These are phyloP conservation scores for Zygoascus tannicola DNA, from an alignment of 805 yeast species.

Conservation along the genomic window DNA sequence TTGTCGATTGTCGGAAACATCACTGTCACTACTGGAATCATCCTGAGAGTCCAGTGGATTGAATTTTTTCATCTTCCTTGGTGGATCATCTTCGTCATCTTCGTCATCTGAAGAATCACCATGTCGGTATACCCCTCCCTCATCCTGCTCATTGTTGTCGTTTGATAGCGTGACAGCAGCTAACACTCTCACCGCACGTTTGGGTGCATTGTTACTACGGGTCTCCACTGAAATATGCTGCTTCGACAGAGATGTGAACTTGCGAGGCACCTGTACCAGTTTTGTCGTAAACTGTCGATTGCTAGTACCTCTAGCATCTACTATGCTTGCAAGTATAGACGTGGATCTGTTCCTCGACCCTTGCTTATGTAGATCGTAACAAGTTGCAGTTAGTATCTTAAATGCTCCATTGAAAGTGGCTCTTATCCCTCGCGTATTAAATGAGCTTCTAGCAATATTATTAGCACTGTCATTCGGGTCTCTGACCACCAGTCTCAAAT, in stretches of 20 bases:
- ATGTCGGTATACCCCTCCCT: neutral
- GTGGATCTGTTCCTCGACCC: slow-evolving; percentile 57
- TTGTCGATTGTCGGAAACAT: neutral
- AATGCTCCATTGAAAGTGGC: slow-evolving; percentile 85
- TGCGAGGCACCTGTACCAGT: neutral
- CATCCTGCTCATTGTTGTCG: neutral
- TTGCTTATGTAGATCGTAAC: slow-evolving; percentile 61
- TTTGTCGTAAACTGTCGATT: neutral
- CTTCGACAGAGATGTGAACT: too few species aligned
- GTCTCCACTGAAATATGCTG: too few species aligned
- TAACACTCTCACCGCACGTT: too few species aligned
- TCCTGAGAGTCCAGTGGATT: neutral
- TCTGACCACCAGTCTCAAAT: slow-evolving; percentile 65
- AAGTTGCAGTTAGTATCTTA: slow-evolving; percentile 62
- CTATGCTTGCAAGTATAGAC: slow-evolving; percentile 71
- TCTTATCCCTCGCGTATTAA: slow-evolving; percentile 67
- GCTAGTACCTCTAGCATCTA: slow-evolving; percentile 53
- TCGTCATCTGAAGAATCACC: neutral
- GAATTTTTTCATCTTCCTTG: neutral
- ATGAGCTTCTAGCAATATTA: slow-evolving; percentile 79
- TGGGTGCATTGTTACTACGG: too few species aligned
- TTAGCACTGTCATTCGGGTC: slow-evolving; percentile 83
- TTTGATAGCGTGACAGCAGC: neutral
- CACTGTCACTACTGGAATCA: neutral
- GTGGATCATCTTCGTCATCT: neutral